Evolutionary conservation across 768 basidiomycete species (phyloP), one percentile per base, ranked within the genome.

Genomic region (Agrocybe pediades): DNA sequence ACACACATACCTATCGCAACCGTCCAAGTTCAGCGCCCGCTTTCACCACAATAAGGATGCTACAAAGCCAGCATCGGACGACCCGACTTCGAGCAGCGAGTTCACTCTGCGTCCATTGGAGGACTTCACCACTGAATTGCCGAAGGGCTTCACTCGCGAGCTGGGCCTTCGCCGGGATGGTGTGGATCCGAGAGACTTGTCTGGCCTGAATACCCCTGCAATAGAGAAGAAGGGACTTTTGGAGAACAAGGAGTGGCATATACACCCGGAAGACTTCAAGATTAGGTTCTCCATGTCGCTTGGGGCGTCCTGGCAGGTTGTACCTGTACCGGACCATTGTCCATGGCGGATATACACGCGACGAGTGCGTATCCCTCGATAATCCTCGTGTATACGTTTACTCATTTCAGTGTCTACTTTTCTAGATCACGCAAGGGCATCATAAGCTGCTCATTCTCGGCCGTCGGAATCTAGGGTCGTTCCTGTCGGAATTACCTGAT

Each of bases 401-500:
- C 25, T 21, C 25, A 24, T 47, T 33, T 21, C n/a, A 29, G 51
- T 13, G 25, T n/a, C n/a, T 16, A 26, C 49, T 33, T 2, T 9
- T 54, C n/a, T 54, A 88, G 86, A 59, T 79, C 6, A 71, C 77
- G 8, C 70, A 69, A 49, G 73, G 70, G 42, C 74, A 76, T 43
- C 71, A 76, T 50, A 71, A 69, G 51, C 58, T 93, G 15, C 60
- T 84, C 4, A 74, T 92, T 19, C 65, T 93, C 26, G 80, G 82
- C n/a, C 75, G 71, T 41, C 76, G 92, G 52, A 73, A 83, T 50
- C 64, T 85, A 48, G 72, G 80, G 5, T 78, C 81, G 2, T 94
- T 77, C 55, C 55, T 81, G 45, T 72, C 79, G 9, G 72, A 80
- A 26, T 73, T 96, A 43, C 87, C 92, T 2, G 87, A 94, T 66